Conservation (phyloP, 2,329 filamentous ascomycete species). For the Pleoardoris graminearum region DNA sequence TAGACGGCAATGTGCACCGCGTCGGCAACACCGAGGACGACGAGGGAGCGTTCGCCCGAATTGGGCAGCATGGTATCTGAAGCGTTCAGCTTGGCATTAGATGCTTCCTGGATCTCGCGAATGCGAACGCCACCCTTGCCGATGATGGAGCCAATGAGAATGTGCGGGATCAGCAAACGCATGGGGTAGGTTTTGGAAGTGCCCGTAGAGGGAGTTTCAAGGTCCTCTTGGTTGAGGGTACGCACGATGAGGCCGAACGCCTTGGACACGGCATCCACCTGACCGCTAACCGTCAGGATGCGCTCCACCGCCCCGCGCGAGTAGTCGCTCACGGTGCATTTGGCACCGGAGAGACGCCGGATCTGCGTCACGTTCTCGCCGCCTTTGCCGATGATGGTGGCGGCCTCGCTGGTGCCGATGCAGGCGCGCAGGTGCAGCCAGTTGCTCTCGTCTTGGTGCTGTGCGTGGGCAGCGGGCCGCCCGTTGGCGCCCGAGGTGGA, state of each 20-base stretch:
- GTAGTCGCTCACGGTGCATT: slow-evolving; percentile 99
- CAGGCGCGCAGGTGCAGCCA: slow-evolving; percentile 98
- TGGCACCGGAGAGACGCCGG: slow-evolving; percentile 89
- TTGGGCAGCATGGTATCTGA: slow-evolving; percentile 93
- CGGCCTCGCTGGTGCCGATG: slow-evolving; percentile 95
- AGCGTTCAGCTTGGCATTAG: slow-evolving; percentile 92
- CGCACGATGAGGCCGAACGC: slow-evolving; percentile 98
- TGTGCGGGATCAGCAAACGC: slow-evolving; percentile 91
- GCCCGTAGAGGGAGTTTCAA: slow-evolving; percentile 83
- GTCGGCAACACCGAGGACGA: slow-evolving; percentile 96
- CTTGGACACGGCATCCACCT: slow-evolving; percentile 96
- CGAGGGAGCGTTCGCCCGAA: slow-evolving; percentile 95
- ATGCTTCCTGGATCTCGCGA: slow-evolving; percentile 97
- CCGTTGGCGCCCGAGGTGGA: slow-evolving; percentile 60
- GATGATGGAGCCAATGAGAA: slow-evolving; percentile 97
- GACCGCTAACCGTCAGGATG: slow-evolving; percentile 94
- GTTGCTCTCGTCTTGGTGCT: slow-evolving; percentile 80
- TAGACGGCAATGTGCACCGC: slow-evolving; percentile 98
- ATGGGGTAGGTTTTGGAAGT: slow-evolving; percentile 98
- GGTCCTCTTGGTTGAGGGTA: slow-evolving; percentile 94
- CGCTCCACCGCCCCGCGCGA: slow-evolving; percentile 95
- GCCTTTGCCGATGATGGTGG: slow-evolving; percentile 97
- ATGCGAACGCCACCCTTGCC: slow-evolving; percentile 95
- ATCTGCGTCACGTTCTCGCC: slow-evolving; percentile 99
- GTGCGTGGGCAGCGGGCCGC: slow-evolving; percentile 51